Conservation (phyloP, 345 rosid genomes). For the Erysimum cheiranthoides region DNA sequence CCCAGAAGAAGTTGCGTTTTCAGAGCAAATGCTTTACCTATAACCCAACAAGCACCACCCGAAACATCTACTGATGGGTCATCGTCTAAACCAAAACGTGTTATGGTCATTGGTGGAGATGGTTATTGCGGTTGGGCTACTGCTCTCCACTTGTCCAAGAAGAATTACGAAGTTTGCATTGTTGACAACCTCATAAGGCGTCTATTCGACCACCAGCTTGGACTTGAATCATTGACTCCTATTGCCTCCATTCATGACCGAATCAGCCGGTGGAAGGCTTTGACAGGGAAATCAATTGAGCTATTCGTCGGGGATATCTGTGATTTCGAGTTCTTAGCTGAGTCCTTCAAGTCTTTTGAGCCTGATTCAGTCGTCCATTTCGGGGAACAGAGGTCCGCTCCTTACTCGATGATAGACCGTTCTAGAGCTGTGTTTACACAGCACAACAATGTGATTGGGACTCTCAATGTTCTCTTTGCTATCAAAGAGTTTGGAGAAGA, state of each 20-base stretch:
- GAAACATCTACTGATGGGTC: slow-evolving; percentile 50
- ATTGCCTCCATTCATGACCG: slow-evolving; percentile 85
- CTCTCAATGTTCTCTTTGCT: slow-evolving; percentile 92
- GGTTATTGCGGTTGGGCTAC: slow-evolving; percentile 99
- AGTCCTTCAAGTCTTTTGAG: slow-evolving; percentile 79
- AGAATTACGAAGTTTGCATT: slow-evolving; percentile 81
- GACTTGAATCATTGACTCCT: slow-evolving; percentile 88
- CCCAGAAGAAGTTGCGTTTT: slow-evolving; percentile 43
- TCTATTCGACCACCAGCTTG: slow-evolving; percentile 91
- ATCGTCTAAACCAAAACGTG: slow-evolving; percentile 62
- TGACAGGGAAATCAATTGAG: slow-evolving; percentile 83
- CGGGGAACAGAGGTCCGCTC: slow-evolving; percentile 96
- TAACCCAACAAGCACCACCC: slow-evolving; percentile 62
- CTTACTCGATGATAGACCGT: slow-evolving; percentile 97
- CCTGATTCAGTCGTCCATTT: slow-evolving; percentile 96
- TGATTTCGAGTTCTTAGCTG: slow-evolving; percentile 90
- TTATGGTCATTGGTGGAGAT: slow-evolving; percentile 98
- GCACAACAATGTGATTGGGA: slow-evolving; percentile 94
- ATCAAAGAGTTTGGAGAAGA: slow-evolving; percentile 88
- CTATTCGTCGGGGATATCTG: slow-evolving; percentile 89
- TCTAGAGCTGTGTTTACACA: slow-evolving; percentile 91
- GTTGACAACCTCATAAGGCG: slow-evolving; percentile 89
- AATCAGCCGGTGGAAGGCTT: slow-evolving; percentile 80
- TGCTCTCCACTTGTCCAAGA: slow-evolving; percentile 87
- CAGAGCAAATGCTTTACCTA: slow-evolving; percentile 56